Base-by-base conservation (phyloP, 2,329 filamentous ascomycete genomes). In the Colletotrichum kahawae region DNA sequence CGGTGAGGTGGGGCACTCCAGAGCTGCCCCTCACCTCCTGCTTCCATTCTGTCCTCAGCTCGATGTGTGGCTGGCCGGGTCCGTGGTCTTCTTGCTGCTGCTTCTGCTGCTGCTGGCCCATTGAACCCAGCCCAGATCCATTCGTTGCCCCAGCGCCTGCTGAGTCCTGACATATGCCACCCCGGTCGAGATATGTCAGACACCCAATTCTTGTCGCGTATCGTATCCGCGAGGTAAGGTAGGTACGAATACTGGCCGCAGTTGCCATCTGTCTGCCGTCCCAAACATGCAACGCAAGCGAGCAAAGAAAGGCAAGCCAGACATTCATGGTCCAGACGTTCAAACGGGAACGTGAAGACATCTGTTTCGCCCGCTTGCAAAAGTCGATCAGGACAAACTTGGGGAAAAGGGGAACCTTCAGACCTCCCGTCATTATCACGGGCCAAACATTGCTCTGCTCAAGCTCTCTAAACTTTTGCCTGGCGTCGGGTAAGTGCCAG, bases 121-220 rank as follows among this genome's bases (percentile, higher is more conserved):
- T 60, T n/a, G 36, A 51, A 71, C 54, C 51, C 62, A 38, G 66
- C 43, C 51, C 62, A 74, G 67, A 71, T 71, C 38, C 62, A 67
- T 66, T 67, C 57, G 73, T 72, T 72, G 72, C 63, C 62, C 69
- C 57, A 73, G 73, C 69, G 69, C 72, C 72, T 64, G 73, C 56
- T 63, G 64, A 75, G 62, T 67, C 68, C 43, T 63, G 68, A 27
- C 56, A 63, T 60, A 67, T 63, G 62, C 68, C 54, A 75, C 31
- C 62, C 62, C 43, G 14, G 68, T 67, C 70, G 34, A 54, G 62
- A 67, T 63, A 71, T 75, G 64, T 68, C 31, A 73, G 73, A 75
- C 70, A 65, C 56, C 14, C 63, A 48, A 67, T 31, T 65, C 36
- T 43, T 56, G 36, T 62, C 33, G 43, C 36, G 24, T 38, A 70